Evolutionary conservation across 345 rosid genomes (phyloP).

Genomic region (Murraya koenigii): DNA sequence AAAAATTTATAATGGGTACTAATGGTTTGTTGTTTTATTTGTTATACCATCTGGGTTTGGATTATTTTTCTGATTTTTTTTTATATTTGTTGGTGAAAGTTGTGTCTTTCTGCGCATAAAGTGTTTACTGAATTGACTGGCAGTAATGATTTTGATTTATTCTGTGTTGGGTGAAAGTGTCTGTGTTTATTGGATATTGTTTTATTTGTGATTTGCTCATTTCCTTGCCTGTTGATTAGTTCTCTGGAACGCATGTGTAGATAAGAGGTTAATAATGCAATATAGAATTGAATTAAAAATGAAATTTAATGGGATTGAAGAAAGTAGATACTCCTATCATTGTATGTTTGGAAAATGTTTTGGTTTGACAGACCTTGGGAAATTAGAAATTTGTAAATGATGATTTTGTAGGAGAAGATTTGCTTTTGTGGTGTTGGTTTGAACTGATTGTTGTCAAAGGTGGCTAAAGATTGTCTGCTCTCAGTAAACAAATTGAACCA

Average conservation of each 20-base stretch:
- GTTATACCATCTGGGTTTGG: background rate
- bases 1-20: background rate
- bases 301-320: background rate
- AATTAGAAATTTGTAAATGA: background rate
- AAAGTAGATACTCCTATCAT: background rate
- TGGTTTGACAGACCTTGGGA: background rate
- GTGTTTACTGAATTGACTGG: background rate
- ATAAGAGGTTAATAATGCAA: background rate
- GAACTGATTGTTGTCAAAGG: no score
- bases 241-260: background rate
- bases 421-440: background rate
- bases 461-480: background rate
- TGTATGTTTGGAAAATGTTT: background rate
- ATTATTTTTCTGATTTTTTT: background rate
- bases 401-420: background rate
- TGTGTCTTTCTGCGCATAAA: background rate
- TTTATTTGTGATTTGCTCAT: background rate
- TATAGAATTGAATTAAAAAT: background rate
- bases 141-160: background rate
- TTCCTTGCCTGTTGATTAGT: background rate
- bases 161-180: no score
- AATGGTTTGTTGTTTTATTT: background rate
- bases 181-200: background rate
- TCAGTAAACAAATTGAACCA: no score
- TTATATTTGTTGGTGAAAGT: background rate